Conservation (phyloP, 2,329 filamentous ascomycete species). For the Neocucurbitaria cava region DNA sequence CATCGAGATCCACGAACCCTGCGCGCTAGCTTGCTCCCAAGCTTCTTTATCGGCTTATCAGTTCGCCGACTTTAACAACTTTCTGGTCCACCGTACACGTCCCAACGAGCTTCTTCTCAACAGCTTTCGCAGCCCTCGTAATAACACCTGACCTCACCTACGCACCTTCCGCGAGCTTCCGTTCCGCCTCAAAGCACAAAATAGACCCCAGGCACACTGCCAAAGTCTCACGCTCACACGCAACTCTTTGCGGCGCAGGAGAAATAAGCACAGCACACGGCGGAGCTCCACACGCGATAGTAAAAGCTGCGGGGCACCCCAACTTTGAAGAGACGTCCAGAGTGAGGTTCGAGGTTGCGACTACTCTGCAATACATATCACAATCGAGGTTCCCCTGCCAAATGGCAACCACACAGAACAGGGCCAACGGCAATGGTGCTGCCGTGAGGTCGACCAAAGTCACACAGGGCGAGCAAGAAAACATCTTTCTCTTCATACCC, state of each 20-base stretch:
- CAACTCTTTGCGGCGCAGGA: constrained; percentile 8
- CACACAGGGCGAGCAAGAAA: constrained; percentile 52
- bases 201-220: not conserved
- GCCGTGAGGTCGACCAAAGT: constrained; percentile 25
- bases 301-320: constrained; percentile 16
- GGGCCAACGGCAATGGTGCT: constrained; percentile 41
- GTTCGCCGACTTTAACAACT: constrained; percentile 33
- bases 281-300: constrained; percentile 3
- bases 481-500: constrained; percentile 62
- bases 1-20: not conserved
- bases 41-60: constrained; percentile 48
- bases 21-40: constrained; percentile 16
- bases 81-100: constrained; percentile 26
- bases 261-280: constrained; percentile 7
- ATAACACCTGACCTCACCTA: not conserved
- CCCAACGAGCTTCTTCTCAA: constrained; percentile 16
- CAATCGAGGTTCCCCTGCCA: constrained; percentile 5
- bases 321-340: not conserved
- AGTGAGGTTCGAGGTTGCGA: constrained; percentile 1
- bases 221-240: constrained; percentile 4
- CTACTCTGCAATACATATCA: not conserved
- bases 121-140: constrained; percentile 5
- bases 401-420: constrained; percentile 38
- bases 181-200: not conserved
- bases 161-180: constrained; percentile 1